Evolutionary conservation across 345 rosid genomes (phyloP).

Genomic region (Corchorus capsularis): DNA sequence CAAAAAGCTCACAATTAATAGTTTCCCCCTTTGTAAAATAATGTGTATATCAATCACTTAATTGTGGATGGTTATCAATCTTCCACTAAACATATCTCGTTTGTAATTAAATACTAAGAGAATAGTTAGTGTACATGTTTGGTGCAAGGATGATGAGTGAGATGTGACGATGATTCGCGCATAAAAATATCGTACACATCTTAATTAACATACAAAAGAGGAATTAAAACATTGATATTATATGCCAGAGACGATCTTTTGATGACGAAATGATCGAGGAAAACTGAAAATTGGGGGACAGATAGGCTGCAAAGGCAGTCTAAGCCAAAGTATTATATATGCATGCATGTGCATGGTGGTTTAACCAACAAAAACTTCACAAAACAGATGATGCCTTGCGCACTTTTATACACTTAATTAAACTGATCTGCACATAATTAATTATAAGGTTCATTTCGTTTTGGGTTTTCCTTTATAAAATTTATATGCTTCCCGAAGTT

Average conservation of each 20-base stretch:
- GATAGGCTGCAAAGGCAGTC: background rate
- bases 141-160: no score
- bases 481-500: background rate
- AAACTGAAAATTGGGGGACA: background rate
- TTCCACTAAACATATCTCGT: no score
- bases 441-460: background rate
- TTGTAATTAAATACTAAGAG: no score
- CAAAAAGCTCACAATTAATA: no score
- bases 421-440: background rate
- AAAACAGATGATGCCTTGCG: background rate
- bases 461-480: background rate
- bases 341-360: conserved; percentile 6
- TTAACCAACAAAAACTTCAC: background rate
- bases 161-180: no score
- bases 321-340: background rate
- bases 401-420: background rate
- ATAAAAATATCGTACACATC: no score
- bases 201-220: no score
- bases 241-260: background rate
- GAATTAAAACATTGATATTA: no score
- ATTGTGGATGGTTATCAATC: no score
- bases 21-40: no score
- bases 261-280: background rate
- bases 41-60: no score
- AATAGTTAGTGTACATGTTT: no score